These are phyloP conservation scores for Cyamopsis tetragonoloba DNA, from an alignment of 306 rosid genomes.

Conservation along the genomic window DNA sequence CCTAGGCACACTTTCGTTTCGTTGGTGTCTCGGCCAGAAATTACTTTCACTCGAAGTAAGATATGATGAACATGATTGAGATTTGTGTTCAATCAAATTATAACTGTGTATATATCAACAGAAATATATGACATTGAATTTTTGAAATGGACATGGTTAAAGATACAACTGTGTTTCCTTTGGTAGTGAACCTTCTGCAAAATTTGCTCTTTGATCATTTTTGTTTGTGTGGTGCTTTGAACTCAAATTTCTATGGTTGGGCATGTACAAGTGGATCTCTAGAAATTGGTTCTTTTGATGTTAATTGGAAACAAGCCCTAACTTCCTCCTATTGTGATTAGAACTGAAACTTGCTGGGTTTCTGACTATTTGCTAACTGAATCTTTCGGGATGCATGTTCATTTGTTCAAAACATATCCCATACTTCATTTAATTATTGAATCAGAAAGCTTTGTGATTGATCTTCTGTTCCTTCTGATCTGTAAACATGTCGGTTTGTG, in stretches of 20 bases:
- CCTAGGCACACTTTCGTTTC: too few species aligned
- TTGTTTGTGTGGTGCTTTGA: background rate
- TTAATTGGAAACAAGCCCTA: background rate
- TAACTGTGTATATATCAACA: too few species aligned
- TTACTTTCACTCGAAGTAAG: too few species aligned
- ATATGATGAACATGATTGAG: too few species aligned
- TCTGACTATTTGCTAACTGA: background rate
- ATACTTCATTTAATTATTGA: background rate
- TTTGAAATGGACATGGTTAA: slow-evolving; percentile 13
- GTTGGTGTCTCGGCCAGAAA: too few species aligned
- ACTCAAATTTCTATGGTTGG: background rate
- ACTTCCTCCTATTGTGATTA: background rate
- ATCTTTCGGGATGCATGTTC: slow-evolving; percentile 4
- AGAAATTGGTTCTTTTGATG: background rate
- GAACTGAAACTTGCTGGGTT: background rate
- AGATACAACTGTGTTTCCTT: background rate
- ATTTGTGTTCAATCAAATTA: too few species aligned
- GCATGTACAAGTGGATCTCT: background rate
- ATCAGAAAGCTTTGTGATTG: background rate
- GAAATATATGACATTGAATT: slow-evolving; percentile 5
- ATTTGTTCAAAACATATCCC: background rate
- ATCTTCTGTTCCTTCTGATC: background rate
- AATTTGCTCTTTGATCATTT: background rate
- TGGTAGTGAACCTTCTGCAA: slow-evolving; percentile 6
- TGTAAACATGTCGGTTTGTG: slow-evolving; percentile 1